Evolutionary conservation across 257 asterid species (phyloP), one percentile per base, ranked within the genome.

Genomic region (Leptodermis oblonga): DNA sequence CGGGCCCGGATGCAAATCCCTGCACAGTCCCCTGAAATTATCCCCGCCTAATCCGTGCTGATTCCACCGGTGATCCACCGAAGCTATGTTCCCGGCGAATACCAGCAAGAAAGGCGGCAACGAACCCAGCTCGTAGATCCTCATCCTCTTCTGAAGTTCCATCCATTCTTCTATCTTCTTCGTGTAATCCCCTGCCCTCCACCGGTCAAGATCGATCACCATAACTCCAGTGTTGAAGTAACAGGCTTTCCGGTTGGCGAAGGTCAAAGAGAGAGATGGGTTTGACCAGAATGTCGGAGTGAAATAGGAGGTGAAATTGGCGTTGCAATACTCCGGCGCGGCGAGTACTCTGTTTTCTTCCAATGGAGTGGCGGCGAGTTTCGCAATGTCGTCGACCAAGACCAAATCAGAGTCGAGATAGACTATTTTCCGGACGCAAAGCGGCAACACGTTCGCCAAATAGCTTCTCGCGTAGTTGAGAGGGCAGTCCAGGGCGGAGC

Each of bases 11-110:
- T 92, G 98, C 73, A 92, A 82, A 79, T 92, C 86, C 74, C 98
- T 77, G 80, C 98, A 92, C 5, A 92, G 96, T 43, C 98, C 98
- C 0, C 93, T 83, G 45, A 80, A 92, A 45, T 92, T 92, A 15
- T 92, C 98, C 2, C 98, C 98, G 0, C 98, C 98, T 0, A 92
- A 86, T 5, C 98, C 98, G 36, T 92, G 96, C 64, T 92, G 98
- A 39, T 92, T 92, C 98, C 98, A 92, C 46, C 85, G 43, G 75
- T 92, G 97, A 77, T 92, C 94, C 7, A 92, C 97, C 15, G 93
- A 79, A 46, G 84, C 97, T 0, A 92, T 90, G 8, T 84, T 77
- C 2, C 98, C 98, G 39, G 95, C 98, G 54, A 92, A 92, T 7
- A 92, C 98, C 4, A 92, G 92, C 72, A 92, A 61, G 39, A 88